Evolutionary conservation across 2,329 filamentous ascomycete species (phyloP), one percentile per base, ranked within the genome.

Genomic region (Colletotrichum cereale): DNA sequence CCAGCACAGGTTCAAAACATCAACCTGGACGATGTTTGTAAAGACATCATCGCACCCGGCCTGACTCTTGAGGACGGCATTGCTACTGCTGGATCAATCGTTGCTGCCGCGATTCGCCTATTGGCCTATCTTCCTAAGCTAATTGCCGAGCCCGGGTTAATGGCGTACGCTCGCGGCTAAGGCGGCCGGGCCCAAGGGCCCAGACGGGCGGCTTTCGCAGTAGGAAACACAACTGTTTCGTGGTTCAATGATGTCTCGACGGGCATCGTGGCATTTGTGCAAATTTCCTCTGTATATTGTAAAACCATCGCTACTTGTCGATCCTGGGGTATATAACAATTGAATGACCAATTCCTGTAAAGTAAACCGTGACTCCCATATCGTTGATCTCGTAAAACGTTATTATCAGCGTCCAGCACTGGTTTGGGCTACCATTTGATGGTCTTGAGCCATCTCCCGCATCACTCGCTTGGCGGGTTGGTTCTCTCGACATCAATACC

Each of bases 51-150:
- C 14, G 64, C 68, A 3, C 64, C 68, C 21, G 68, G 68, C 0
- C 31, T 71, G 18, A 36, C 52, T 6, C 10, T 68, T 7, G 64
- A 68, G 26, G 68, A 71, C 21, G 68, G 64, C 2, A n/a, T 71
- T 8, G 68, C 68, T 0, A 71, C 68, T 2, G 64, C 64, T 29
- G 68, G 68, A 0, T 29, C 58, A 3, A 63, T 71, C 0, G 65
- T 71, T 12, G 12, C 64, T 29, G 57, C 52, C 2, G 68, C 16
- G 1, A 26, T 71, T 24, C 36, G 68, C 14, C 18, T 71, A n/a
- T 36, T 71, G 64, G 68, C 64, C 0, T 71, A 68, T 7, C 29
- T 58, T 8, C 68, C 68, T 7, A 71, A 71, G 57, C 57, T 71
- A 2, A 52, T 68, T n/a, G 65, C 57, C 5, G 68, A 71, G 65